These are phyloP conservation scores for Glomus cerebriforme DNA, from an alignment of 192 early-diverging fungal species.

Conservation along the genomic window DNA sequence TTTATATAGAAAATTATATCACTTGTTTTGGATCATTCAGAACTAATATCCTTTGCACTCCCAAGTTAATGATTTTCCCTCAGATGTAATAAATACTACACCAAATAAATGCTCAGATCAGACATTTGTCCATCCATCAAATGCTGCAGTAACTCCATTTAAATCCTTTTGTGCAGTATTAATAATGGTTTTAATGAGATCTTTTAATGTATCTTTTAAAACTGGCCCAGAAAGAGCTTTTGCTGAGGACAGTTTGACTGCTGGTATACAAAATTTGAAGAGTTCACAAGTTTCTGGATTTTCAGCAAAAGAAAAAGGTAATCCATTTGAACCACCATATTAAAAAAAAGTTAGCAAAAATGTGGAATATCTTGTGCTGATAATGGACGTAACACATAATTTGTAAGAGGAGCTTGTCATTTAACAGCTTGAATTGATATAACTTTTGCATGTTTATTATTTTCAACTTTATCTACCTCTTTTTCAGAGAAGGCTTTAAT, in stretches of 20 bases:
- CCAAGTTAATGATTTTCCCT: not conserved
- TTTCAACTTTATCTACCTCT: no score
- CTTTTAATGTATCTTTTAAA: no score
- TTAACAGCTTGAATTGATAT: no score
- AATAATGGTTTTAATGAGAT: not conserved
- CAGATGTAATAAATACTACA: no score
- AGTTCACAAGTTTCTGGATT: not conserved
- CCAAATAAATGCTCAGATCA: no score
- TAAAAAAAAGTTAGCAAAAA: not conserved
- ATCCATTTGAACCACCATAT: not conserved
- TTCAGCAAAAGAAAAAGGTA: not conserved
- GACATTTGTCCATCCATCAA: no score
- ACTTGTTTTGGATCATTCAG: not conserved
- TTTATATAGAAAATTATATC: not conserved
- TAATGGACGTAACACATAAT: not conserved
- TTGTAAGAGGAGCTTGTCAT: not conserved
- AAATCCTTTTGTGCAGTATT: not conserved
- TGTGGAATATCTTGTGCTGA: no score
- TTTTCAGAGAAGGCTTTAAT: no score
- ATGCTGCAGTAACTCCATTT: no score
- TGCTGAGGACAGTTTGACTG: no score
- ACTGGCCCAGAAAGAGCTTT: no score
- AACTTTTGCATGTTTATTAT: no score
- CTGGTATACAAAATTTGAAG: not conserved
- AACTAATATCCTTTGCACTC: conserved; percentile 4